Conservation (phyloP, 129 eudicot genomes). For the Sambucus nigra region DNA sequence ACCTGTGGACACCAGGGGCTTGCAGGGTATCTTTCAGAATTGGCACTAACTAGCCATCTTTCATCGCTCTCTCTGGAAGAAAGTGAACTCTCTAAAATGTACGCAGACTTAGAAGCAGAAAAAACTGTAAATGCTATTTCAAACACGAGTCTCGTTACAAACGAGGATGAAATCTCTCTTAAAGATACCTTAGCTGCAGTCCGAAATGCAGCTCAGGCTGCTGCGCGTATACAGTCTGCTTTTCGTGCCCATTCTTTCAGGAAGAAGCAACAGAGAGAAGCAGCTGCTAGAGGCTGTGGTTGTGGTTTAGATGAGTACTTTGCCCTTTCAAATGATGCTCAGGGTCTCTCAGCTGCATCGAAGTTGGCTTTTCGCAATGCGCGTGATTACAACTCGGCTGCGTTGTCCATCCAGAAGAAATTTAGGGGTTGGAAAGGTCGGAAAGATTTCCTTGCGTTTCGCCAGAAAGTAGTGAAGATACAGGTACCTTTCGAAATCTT, state of each 20-base stretch:
- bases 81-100: constrained; percentile 53
- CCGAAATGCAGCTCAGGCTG: constrained; percentile 85
- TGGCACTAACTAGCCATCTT: constrained; percentile 76
- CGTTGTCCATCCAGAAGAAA: constrained; percentile 87
- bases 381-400: constrained; percentile 56
- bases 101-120: constrained; percentile 67
- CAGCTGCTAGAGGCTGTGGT: constrained; percentile 9
- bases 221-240: constrained; percentile 94
- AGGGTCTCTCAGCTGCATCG: constrained; percentile 64
- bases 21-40: constrained; percentile 95
- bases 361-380: constrained; percentile 50
- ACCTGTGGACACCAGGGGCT: constrained; percentile 70
- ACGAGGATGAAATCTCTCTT: constrained; percentile 58
- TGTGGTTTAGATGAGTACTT: constrained; percentile 37
- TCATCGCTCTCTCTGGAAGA: constrained; percentile 62
- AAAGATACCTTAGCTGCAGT: constrained; percentile 72
- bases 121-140: constrained; percentile 45
- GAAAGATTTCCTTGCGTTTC: constrained; percentile 69
- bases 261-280: constrained; percentile 57
- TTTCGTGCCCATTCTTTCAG: constrained; percentile 94
- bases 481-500: constrained; percentile 37
- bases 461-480: constrained; percentile 94
- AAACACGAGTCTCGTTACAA: constrained; percentile 18
- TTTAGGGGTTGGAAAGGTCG: constrained; percentile 89
- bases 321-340: constrained; percentile 40